These are phyloP conservation scores for Lentinula detonsa DNA, from an alignment of 768 basidiomycete species.

Conservation along the genomic window DNA sequence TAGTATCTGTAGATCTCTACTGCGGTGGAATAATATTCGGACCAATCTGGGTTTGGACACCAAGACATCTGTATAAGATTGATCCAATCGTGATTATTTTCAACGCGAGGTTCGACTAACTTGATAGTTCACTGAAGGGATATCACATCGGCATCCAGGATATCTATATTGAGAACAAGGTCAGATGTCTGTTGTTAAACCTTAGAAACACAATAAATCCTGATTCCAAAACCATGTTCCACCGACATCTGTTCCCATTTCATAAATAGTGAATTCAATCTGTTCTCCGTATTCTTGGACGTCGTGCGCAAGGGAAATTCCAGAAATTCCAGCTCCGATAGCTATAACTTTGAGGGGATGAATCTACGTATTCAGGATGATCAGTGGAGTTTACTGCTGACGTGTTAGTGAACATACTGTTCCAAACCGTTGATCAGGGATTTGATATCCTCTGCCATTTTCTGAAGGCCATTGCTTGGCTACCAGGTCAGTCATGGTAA, in stretches of 20 bases:
- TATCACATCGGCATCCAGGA: conserved; percentile 38
- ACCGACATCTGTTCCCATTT: conserved; percentile 38
- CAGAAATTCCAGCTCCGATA: conserved; percentile 40
- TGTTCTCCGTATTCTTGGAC: conserved; percentile 25
- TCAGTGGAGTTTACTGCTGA: not conserved
- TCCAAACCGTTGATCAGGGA: conserved; percentile 14
- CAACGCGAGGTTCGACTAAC: not conserved
- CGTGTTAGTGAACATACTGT: conserved; percentile 5
- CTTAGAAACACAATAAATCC: conserved; percentile 16
- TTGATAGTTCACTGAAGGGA: conserved; percentile 28
- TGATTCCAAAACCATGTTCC: conserved; percentile 43
- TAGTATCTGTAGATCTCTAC: conserved; percentile 41
- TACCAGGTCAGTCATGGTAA: not conserved
- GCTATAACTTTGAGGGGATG: conserved; percentile 33
- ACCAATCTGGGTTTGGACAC: conserved; percentile 35
- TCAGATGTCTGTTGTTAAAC: not conserved
- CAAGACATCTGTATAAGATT: conserved; percentile 12
- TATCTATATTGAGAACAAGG: conserved; percentile 8
- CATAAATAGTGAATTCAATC: conserved; percentile 37
- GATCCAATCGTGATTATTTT: not conserved
- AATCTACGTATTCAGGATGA: conserved; percentile 8
- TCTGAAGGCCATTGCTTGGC: conserved; percentile 12
- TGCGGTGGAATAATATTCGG: conserved; percentile 38
- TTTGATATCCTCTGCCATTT: conserved; percentile 15
- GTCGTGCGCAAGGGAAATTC: conserved; percentile 25